Evolutionary conservation across 495 filamentous ascomycete genomes (phyloP), one percentile per base, ranked within the genome.

Genomic region (Podospora australis): DNA sequence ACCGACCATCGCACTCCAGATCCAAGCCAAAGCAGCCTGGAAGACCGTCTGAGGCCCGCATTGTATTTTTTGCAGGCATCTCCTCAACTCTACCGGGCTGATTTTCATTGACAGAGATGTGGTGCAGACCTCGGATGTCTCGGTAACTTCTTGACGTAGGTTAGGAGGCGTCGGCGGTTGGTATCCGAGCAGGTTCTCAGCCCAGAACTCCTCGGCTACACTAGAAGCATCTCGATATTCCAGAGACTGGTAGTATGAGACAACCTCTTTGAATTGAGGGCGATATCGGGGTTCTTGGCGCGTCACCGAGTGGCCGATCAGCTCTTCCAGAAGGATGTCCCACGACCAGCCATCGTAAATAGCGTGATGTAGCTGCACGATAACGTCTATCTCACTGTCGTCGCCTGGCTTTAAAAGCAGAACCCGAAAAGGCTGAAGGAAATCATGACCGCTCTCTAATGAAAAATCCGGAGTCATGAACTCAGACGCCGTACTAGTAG

Each of bases 281-380:
- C 79, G 67, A 1, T 56, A 2, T 0, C 40, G n/a, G 1, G 59
- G 3, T 1, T 53, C 26, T 9, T 63, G 63, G 21, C 34, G 53
- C 43, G 71, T 58, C 3, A 80, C 54, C 6, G 48, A n/a, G n/a
- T n/a, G n/a, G n/a, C n/a, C 52, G 24, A 70, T 59, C 2, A 94
- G 69, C 56, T 91, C 86, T 3, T 70, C 66, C 17, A 88, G 56
- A 0, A 92, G 61, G 25, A 88, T 63, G 44, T 91, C 87, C 57
- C 86, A 73, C 4, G 84, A 87, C 88, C 88, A 94, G 5, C 86
- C 88, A 56, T 94, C 88, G 54, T 92, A 92, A 0, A 90, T 58
- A 0, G 83, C 78, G 65, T 94, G 88, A 51, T 91, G 84, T 23
- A 94, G 74, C 29, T 74, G 73, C 7, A 84, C 32, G 1, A 73